phyloP scores from a whole-genome alignment of 495 filamentous ascomycete genomes.

The Aspergillus ellipticus region DNA sequence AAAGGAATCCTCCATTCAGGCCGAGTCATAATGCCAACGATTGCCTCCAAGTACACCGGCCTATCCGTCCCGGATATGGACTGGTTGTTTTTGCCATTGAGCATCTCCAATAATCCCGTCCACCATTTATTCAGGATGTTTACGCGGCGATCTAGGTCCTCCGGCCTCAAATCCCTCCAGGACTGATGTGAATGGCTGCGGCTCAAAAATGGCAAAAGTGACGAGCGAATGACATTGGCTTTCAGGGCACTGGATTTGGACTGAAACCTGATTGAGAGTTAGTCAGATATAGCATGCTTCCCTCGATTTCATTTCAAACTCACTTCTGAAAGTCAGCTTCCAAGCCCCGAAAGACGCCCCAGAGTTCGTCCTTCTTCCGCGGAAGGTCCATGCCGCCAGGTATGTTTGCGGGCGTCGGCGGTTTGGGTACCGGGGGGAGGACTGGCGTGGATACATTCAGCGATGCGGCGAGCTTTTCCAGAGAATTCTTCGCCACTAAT shows the following conservation, averaged over 20 bases:
- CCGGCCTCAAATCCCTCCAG: constrained; percentile 61
- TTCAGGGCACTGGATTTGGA: constrained; percentile 73
- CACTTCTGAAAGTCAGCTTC: constrained; percentile 81
- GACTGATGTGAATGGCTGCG: constrained; percentile 69
- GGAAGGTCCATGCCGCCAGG: constrained; percentile 42
- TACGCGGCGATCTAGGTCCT: constrained; percentile 82
- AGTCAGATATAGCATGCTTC: background rate
- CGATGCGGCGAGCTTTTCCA: constrained; percentile 52
- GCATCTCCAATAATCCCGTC: constrained; percentile 82
- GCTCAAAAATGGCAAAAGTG: constrained; percentile 79
- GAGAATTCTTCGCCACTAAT: constrained; percentile 55
- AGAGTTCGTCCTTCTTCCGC: constrained; percentile 80
- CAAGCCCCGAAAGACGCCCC: constrained; percentile 74
- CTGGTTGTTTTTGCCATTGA: constrained; percentile 69
- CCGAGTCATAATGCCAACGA: constrained; percentile 82
- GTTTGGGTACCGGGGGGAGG: constrained; percentile 51
- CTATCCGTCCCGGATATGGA: constrained; percentile 74
- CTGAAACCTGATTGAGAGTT: constrained; percentile 53
- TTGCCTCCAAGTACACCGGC: constrained; percentile 77
- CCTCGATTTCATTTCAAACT: constrained; percentile 10
- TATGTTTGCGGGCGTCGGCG: constrained; percentile 26
- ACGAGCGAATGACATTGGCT: constrained; percentile 71
- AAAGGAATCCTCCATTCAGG: constrained; percentile 84
- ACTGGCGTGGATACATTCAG: constrained; percentile 43
- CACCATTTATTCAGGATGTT: constrained; percentile 93